Conservation (phyloP, 495 filamentous ascomycete species). For the Trichoderma reesei region DNA sequence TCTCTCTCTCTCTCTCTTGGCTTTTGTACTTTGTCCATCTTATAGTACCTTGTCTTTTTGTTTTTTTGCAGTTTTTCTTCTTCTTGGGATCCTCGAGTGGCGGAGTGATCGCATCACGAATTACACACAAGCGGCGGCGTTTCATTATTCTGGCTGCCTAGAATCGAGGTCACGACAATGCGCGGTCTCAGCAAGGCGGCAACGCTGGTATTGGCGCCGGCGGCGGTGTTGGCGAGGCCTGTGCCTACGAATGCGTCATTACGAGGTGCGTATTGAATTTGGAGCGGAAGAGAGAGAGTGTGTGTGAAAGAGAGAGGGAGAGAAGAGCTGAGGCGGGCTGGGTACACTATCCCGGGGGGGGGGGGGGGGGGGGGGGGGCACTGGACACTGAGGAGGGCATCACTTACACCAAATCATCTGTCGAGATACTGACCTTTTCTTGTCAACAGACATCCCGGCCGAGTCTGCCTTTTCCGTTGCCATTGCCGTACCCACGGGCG, state of each 20-base stretch:
- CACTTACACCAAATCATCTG: too few relatives aligned
- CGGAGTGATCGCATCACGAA: not conserved
- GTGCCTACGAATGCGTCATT: slow-evolving; percentile 3
- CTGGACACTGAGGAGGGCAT: too few relatives aligned
- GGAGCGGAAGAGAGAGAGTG: not conserved
- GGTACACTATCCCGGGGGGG: slow-evolving; percentile 3
- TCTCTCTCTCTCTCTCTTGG: too few relatives aligned
- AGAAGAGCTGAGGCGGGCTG: not conserved
- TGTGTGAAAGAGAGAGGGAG: not conserved
- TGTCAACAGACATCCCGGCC: not conserved
- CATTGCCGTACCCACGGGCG: not conserved
- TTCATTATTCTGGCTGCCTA: not conserved
- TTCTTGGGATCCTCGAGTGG: not conserved
- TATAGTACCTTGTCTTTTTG: not conserved
- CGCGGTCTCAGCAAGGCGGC: slow-evolving; percentile 22
- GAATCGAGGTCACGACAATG: slow-evolving; percentile 18
- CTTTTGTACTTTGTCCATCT: too few relatives aligned
- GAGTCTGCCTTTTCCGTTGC: not conserved
- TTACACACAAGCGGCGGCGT: not conserved
- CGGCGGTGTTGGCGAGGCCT: slow-evolving; percentile 17
- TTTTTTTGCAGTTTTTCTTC: not conserved
- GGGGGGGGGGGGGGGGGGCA: too few relatives aligned
- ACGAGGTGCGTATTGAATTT: not conserved
- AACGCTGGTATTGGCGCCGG: slow-evolving; percentile 23
- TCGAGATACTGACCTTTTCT: not conserved